Conservation (phyloP, 352 stramenopile species). For the Globisporangium echinulatum region DNA sequence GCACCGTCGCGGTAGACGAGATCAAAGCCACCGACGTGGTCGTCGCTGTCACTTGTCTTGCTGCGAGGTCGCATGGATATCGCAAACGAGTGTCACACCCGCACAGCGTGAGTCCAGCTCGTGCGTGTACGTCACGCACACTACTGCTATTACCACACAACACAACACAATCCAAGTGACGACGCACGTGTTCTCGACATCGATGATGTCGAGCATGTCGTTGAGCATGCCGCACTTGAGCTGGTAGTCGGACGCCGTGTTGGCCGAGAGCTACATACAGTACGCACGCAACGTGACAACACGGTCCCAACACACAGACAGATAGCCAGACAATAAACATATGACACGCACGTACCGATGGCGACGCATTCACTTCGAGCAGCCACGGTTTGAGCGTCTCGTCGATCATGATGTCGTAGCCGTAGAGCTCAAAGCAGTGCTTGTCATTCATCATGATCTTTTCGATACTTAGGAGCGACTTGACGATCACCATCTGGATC, state of each 20-base stretch:
- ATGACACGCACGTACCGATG: slow-evolving; percentile 41
- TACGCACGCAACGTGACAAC: neutral
- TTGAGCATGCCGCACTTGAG: slow-evolving; percentile 93
- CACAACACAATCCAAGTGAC: neutral
- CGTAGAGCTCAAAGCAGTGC: slow-evolving; percentile 95
- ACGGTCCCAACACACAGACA: too few species aligned
- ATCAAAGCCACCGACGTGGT: slow-evolving; percentile 70
- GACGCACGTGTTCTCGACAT: slow-evolving; percentile 82
- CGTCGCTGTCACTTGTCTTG: slow-evolving; percentile 26
- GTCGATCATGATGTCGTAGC: slow-evolving; percentile 91
- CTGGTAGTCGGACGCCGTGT: slow-evolving; percentile 88
- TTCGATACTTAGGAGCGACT: slow-evolving; percentile 84
- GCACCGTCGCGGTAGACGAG: slow-evolving; percentile 71
- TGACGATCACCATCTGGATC: slow-evolving; percentile 88
- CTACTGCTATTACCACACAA: slow-evolving; percentile 2
- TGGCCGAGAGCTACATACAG: slow-evolving; percentile 75
- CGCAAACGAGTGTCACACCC: neutral
- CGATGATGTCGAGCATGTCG: slow-evolving; percentile 93
- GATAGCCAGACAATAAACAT: too few species aligned
- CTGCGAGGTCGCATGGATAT: neutral
- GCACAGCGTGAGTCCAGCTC: too few species aligned
- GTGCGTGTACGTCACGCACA: neutral
- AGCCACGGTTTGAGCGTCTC: slow-evolving; percentile 89
- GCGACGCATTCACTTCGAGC: slow-evolving; percentile 92
- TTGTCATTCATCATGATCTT: slow-evolving; percentile 95